Percentiles rank a stretch among this genome's conserved stretches.
These are phyloP conservation scores for Obelidium mucronatum DNA, from an alignment of 192 early-diverging fungal genomes.

Conservation along the genomic window DNA sequence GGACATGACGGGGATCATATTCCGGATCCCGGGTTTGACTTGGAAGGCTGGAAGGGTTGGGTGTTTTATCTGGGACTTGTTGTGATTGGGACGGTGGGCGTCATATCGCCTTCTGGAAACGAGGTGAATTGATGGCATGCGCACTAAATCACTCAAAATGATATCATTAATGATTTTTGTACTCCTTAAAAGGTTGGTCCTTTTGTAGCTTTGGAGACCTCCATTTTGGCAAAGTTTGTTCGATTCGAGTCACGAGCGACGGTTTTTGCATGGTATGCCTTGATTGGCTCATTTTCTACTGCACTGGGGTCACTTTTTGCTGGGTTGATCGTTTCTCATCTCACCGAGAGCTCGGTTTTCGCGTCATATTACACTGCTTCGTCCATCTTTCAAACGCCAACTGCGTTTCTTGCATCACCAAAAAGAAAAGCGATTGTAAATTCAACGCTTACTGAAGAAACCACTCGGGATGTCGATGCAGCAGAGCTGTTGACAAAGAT, in stretches of 20 bases:
- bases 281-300: constrained; percentile 31
- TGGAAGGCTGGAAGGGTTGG: constrained; percentile 16
- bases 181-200: constrained; percentile 16
- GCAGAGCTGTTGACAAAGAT: constrained; percentile 1
- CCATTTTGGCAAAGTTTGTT: constrained; percentile 14
- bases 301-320: constrained; percentile 27
- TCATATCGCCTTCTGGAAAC: constrained; percentile 23
- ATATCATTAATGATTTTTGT: not conserved
- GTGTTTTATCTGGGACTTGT: constrained; percentile 10
- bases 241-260: not conserved
- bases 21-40: not conserved
- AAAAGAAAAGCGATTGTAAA: not conserved
- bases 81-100: constrained; percentile 29
- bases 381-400: not conserved
- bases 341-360: not conserved
- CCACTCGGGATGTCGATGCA: not conserved
- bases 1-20: not conserved
- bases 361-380: not conserved
- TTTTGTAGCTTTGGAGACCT: constrained; percentile 33
- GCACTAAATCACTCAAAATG: not conserved
- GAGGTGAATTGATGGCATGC: not conserved
- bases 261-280: constrained; percentile 31
- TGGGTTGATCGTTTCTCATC: constrained; percentile 2
- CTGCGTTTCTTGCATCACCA: not conserved
- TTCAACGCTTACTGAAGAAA: not conserved